phyloP scores from a whole-genome alignment of 176 grass and related monocot species.

The Avena atlantica region DNA sequence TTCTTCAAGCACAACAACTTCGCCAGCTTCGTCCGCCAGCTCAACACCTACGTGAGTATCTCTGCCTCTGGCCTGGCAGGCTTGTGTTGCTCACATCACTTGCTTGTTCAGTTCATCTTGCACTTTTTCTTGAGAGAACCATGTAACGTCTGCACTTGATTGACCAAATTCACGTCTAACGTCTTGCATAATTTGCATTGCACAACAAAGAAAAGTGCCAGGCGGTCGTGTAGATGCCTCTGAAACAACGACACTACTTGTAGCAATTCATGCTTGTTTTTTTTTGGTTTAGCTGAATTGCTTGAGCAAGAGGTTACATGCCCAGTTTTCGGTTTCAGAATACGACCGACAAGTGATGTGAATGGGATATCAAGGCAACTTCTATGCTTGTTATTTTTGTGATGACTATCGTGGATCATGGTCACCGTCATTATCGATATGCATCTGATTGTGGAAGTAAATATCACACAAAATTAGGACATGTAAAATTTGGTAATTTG shows the following conservation, averaged over 20 bases:
- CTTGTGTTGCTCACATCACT: neutral
- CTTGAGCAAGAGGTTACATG: neutral
- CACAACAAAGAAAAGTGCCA: neutral
- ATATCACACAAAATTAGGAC: neutral
- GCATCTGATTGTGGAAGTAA: neutral
- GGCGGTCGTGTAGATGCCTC: neutral
- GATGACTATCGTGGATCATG: neutral
- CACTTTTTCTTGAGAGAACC: no score
- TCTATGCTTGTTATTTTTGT: neutral
- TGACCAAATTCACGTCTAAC: neutral
- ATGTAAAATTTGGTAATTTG: neutral
- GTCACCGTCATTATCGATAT: neutral
- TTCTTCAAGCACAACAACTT: constrained; percentile 98
- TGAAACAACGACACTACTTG: neutral
- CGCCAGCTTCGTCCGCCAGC: constrained; percentile 86
- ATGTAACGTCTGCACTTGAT: neutral
- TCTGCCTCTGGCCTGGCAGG: neutral
- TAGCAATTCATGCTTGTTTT: neutral
- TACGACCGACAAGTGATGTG: neutral
- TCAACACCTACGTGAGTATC: constrained; percentile 80
- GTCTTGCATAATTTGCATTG: constrained; percentile 19
- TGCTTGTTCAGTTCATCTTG: constrained; percentile 30
- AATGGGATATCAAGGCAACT: neutral
- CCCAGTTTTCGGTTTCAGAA: neutral
- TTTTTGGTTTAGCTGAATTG: neutral